Conservation (phyloP, 768 basidiomycete genomes). For the Pleurotus platypus region DNA sequence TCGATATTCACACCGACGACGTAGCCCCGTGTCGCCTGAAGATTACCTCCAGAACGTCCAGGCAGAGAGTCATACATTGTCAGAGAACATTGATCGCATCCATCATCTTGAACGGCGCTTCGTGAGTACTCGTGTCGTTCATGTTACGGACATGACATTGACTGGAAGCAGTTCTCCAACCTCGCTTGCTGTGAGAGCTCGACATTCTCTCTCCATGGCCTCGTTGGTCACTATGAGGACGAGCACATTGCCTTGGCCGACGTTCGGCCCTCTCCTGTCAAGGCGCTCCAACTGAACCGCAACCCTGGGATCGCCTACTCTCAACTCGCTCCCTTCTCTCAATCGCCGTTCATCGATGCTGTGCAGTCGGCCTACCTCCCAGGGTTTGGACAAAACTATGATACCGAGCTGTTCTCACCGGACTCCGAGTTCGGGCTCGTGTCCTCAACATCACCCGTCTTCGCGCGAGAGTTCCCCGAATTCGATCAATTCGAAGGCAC, state of each 20-base stretch:
- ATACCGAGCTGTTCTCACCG: not conserved
- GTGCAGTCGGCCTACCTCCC: not conserved
- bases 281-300: not conserved
- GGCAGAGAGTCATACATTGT: not conserved
- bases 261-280: not conserved
- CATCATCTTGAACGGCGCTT: conserved; percentile 23
- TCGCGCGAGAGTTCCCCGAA: not conserved
- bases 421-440: not conserved
- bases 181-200: not conserved
- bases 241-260: not conserved
- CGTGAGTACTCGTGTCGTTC: conserved; percentile 15
- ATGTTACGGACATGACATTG: not conserved
- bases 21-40: not conserved
- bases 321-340: not conserved
- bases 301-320: not conserved
- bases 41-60: conserved; percentile 3
- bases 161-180: not conserved
- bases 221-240: conserved; percentile 1
- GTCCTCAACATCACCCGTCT: not conserved
- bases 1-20: not conserved
- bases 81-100: conserved; percentile 23
- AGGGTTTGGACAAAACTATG: not conserved
- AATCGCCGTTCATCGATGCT: not conserved
- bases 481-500: conserved; percentile 1
- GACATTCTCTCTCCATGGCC: not conserved